Base-by-base conservation (phyloP, 2,329 filamentous ascomycete species). In the Annulohypoxylon truncatum region DNA sequence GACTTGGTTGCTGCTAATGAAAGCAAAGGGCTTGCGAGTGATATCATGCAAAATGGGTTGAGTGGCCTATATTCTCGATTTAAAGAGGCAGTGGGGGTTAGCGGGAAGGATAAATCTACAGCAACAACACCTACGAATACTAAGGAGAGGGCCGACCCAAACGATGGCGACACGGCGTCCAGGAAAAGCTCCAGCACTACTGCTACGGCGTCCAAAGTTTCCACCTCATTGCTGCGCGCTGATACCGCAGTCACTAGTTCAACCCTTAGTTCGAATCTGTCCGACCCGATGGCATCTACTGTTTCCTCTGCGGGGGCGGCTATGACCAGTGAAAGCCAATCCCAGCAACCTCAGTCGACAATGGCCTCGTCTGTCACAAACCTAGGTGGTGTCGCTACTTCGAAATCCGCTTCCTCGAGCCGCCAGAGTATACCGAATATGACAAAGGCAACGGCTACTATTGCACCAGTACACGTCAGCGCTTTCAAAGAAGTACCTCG, bases 31-130 rank as follows among this genome's bases (percentile, higher is more conserved):
- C 82, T 92, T 35, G 84, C 90, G 0, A 88, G 89, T 24, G 93
- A 97, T 63, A 79, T 91, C 40, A 88, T 96, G 20, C 92, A 96
- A 68, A 92, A 95, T 78, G 93, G 95, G 3, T 83, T 98, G 48
- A 97, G 92, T 75, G 94, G 95, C 0, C 82, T 98, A 35, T 98
- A 97, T 78, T 96, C 87, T 79, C 90, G 94, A 35, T 85, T 98
- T 72, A 89, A 90, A 76, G 92, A 92, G 61, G 94, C 90, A 0
- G 92, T 96, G n/a, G 91, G 90, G 13, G 92, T 84, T 12, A 87
- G 85, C 44, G 90, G 87, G 67, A 80, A 79, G 31, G 75, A 77
- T 31, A 76, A 72, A 50, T 10, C 57, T n/a, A 31, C 56, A 5
- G 31, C 56, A 29, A 33, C 51, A 20, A 29, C 65, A 26, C 47